Evolutionary conservation across 192 early-diverging fungal species (phyloP).

Genomic region (Funneliformis geosporum): DNA sequence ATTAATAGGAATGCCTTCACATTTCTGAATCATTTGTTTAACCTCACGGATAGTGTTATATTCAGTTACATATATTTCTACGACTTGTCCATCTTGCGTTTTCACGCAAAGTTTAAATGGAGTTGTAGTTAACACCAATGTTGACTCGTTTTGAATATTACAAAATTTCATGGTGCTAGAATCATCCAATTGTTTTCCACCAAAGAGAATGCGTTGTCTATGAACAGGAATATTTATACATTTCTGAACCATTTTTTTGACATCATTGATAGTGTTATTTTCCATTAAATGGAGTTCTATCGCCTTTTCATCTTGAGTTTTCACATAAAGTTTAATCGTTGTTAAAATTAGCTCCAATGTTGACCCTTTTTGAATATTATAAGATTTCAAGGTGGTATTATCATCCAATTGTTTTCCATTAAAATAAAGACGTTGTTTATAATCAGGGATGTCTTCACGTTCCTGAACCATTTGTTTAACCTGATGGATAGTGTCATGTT

Average conservation of each 20-base stretch:
- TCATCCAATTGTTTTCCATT: background rate
- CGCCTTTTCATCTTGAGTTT: slow-evolving; percentile 85
- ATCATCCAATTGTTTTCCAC: slow-evolving; percentile 73
- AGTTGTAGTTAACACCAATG: slow-evolving; percentile 59
- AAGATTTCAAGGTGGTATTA: background rate
- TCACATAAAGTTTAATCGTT: slow-evolving; percentile 56
- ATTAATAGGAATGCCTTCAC: slow-evolving; percentile 69
- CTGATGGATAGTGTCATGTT: background rate
- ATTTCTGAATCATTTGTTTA: slow-evolving; percentile 80
- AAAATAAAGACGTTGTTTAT: background rate
- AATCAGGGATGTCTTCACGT: background rate
- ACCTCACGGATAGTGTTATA: slow-evolving; percentile 78
- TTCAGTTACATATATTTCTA: slow-evolving; percentile 72
- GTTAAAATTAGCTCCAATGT: background rate
- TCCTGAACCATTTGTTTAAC: background rate
- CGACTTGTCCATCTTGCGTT: slow-evolving; percentile 71
- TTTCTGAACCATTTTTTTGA: slow-evolving; percentile 75
- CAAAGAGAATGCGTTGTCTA: slow-evolving; percentile 75
- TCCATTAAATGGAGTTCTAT: slow-evolving; percentile 81
- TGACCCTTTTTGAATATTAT: background rate
- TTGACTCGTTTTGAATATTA: slow-evolving; percentile 73
- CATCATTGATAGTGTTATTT: slow-evolving; percentile 67
- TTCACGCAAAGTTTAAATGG: slow-evolving; percentile 76
- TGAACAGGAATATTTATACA: slow-evolving; percentile 72
- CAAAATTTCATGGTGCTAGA: slow-evolving; percentile 66